Evolutionary conservation across 805 yeast genomes (phyloP).

Genomic region (Wickerhamomyces queroliae): DNA sequence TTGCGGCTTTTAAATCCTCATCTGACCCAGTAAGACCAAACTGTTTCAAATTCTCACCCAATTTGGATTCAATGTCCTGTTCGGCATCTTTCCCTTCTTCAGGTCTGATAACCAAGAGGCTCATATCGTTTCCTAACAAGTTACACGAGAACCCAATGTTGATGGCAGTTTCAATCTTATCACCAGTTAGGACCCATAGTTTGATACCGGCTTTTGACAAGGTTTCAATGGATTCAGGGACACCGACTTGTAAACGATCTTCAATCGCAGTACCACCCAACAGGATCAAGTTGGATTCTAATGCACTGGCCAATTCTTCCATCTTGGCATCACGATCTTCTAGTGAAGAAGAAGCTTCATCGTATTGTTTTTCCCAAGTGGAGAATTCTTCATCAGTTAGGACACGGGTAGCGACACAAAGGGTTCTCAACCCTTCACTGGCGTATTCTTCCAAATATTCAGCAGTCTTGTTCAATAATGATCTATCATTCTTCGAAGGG

Average conservation of each 20-base stretch:
- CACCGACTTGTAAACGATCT: slow-evolving; percentile 80
- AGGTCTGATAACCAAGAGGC: slow-evolving; percentile 51
- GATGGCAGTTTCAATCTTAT: slow-evolving; percentile 80
- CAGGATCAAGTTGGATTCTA: slow-evolving; percentile 59
- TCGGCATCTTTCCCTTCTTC: slow-evolving; percentile 36
- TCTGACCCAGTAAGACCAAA: slow-evolving; percentile 53
- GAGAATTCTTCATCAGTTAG: slow-evolving; percentile 53
- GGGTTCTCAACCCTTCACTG: slow-evolving; percentile 75
- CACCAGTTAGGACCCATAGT: slow-evolving; percentile 82
- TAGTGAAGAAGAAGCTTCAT: slow-evolving; percentile 57
- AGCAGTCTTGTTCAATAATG: slow-evolving; percentile 57
- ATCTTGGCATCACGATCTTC: slow-evolving; percentile 65
- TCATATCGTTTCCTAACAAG: slow-evolving; percentile 66
- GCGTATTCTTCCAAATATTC: slow-evolving; percentile 71
- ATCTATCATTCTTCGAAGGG: slow-evolving; percentile 35
- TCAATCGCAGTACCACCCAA: slow-evolving; percentile 88
- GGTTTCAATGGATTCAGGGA: slow-evolving; percentile 71
- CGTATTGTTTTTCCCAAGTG: slow-evolving; percentile 58
- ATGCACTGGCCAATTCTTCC: slow-evolving; percentile 66
- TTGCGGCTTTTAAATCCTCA: slow-evolving; percentile 50
- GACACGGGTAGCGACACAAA: slow-evolving; percentile 71
- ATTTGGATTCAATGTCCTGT: slow-evolving; percentile 34
- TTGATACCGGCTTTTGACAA: slow-evolving; percentile 74
- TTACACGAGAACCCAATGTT: slow-evolving; percentile 82
- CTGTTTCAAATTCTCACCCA: slow-evolving; percentile 38